phyloP scores from a whole-genome alignment of 257 asterid species.

The Fraxinus anomala region DNA sequence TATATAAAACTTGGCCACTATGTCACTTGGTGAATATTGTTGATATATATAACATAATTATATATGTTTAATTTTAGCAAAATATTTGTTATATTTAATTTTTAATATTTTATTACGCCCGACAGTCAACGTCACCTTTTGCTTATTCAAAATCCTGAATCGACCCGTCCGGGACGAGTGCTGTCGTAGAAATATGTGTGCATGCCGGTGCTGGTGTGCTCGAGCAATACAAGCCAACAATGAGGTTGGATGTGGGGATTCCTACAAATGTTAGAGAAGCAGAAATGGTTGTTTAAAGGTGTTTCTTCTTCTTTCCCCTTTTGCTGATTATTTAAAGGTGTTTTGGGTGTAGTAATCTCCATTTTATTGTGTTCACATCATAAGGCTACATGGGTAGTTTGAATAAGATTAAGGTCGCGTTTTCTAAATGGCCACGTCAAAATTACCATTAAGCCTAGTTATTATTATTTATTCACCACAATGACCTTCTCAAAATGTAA shows the following conservation, averaged over 20 bases:
- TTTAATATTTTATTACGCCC: no score
- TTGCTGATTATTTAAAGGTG: constrained; percentile 12
- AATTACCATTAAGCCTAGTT: no score
- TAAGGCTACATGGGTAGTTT: neutral
- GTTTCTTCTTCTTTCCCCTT: constrained; percentile 34
- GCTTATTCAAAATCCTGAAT: no score
- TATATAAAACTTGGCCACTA: no score
- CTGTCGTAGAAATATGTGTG: constrained; percentile 72
- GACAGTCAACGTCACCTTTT: no score
- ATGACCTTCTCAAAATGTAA: no score
- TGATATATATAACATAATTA: no score
- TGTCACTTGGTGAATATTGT: no score
- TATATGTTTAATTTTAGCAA: no score
- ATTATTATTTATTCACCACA: no score
- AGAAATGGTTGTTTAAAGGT: constrained; percentile 78
- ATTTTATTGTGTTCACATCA: neutral
- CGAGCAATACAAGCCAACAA: constrained; percentile 37
- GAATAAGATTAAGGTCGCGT: neutral
- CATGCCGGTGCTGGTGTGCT: constrained; percentile 91
- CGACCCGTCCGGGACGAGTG: constrained; percentile 24
- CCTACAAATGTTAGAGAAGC: constrained; percentile 74
- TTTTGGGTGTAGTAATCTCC: neutral
- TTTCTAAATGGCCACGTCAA: no score
- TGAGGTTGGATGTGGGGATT: constrained; percentile 80
- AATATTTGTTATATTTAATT: no score